Evolutionary conservation across 169 alveolate genomes (phyloP).

Genomic region (Eimeria praecox): DNA sequence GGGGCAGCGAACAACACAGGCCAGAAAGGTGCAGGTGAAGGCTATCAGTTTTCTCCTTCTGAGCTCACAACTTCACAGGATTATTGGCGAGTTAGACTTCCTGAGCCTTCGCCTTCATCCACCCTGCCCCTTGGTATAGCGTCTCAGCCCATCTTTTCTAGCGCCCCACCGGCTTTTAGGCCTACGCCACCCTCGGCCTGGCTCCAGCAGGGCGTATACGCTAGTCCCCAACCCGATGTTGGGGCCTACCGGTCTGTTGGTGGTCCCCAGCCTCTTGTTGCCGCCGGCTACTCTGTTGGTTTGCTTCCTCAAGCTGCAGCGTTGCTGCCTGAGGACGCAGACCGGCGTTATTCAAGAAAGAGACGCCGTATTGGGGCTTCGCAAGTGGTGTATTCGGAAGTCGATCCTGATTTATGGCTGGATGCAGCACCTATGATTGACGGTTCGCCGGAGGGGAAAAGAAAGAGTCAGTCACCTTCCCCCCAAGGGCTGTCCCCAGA

Average conservation of each 20-base stretch:
- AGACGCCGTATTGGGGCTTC: neutral
- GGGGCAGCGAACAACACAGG: no score
- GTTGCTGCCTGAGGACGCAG: neutral
- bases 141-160: no score
- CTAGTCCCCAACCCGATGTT: no score
- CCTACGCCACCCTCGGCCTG: no score
- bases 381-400: neutral
- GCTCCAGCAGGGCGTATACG: no score
- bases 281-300: neutral
- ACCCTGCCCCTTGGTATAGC: no score
- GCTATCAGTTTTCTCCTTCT: no score
- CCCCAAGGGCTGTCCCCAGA: neutral
- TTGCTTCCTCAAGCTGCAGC: neutral
- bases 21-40: no score
- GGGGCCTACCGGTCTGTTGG: neutral
- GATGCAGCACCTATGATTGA: neutral
- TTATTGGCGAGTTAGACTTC: no score
- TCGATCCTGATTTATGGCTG: neutral
- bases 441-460: neutral
- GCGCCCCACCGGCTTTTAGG: no score
- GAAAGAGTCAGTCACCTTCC: neutral
- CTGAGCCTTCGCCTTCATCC: no score
- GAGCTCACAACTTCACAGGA: no score
- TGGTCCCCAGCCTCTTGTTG: neutral
- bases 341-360: neutral